Evolutionary conservation across 2,329 filamentous ascomycete species (phyloP).

Genomic region (Talaromyces sp.): DNA sequence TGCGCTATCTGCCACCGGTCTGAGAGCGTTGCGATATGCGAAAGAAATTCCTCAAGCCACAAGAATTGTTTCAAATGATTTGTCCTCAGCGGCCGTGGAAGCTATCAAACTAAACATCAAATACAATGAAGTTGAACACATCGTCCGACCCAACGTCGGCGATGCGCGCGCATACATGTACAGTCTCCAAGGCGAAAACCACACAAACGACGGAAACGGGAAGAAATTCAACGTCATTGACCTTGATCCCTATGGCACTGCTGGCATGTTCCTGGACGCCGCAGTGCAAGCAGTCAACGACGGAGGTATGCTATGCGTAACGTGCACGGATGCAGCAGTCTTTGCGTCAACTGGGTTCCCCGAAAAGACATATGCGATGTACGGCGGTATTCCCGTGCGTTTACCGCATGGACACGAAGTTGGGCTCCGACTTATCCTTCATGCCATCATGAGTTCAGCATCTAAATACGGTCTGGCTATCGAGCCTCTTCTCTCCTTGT

Average conservation of each 20-base stretch:
- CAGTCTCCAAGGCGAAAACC: constrained; percentile 47
- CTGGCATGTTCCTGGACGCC: constrained; percentile 86
- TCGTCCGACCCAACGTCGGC: constrained; percentile 69
- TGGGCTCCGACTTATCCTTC: constrained; percentile 79
- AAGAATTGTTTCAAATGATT: constrained; percentile 82
- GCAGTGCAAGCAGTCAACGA: constrained; percentile 84
- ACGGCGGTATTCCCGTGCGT: constrained; percentile 84
- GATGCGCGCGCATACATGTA: constrained; percentile 96
- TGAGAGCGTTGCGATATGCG: constrained; percentile 86
- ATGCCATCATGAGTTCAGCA: constrained; percentile 75
- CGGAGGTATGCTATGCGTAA: constrained; percentile 88
- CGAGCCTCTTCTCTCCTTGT: constrained; percentile 86
- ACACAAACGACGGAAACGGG: constrained; percentile 31
- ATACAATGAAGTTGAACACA: constrained; percentile 72
- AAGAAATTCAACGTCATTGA: constrained; percentile 87
- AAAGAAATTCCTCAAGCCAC: constrained; percentile 85
- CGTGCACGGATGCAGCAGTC: constrained; percentile 92
- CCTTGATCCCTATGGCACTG: constrained; percentile 92
- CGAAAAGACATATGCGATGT: constrained; percentile 91
- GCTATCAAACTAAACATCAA: constrained; percentile 80
- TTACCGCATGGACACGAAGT: constrained; percentile 84
- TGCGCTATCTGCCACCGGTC: constrained; percentile 87
- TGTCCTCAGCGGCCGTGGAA: constrained; percentile 71
- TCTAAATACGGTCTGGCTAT: constrained; percentile 83
- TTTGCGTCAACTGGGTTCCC: constrained; percentile 93